A percentile compares a stretch with the other conserved stretches of the same genome.
phyloP scores from a whole-genome alignment of 2,329 filamentous ascomycete genomes.

The Venturia effusa region DNA sequence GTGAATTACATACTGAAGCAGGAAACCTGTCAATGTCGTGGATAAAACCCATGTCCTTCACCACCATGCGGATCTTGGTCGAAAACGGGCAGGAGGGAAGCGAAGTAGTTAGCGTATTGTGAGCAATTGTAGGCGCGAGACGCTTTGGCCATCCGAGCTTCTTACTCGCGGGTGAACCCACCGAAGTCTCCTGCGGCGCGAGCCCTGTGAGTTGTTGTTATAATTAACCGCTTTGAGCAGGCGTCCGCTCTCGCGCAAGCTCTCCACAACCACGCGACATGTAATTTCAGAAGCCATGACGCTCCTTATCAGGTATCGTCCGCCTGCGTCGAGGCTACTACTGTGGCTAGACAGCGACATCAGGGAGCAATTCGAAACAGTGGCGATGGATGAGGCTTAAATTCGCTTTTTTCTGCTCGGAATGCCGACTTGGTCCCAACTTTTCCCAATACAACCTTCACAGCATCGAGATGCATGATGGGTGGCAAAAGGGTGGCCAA shows the following conservation, averaged over 20 bases:
- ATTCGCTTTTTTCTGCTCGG: not conserved
- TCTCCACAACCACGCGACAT: conserved; percentile 6
- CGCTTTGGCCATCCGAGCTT: conserved; percentile 1
- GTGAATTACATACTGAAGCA: conserved; percentile 1
- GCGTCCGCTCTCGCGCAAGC: conserved; percentile 3
- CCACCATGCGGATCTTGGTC: conserved; percentile 3
- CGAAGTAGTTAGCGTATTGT: conserved; percentile 2
- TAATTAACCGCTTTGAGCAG: conserved; percentile 2
- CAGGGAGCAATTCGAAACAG: not conserved
- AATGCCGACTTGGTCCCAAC: not conserved
- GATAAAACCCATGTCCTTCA: conserved; percentile 4
- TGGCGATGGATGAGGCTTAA: conserved; percentile 1
- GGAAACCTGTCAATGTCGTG: conserved; percentile 3
- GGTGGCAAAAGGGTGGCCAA: not conserved
- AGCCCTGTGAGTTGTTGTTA: not conserved
- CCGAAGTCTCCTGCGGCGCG: conserved; percentile 1
- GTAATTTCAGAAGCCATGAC: conserved; percentile 1
- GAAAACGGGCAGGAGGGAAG: conserved; percentile 4
- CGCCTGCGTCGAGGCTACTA: not conserved
- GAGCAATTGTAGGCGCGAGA: conserved; percentile 1
- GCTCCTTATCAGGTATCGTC: not conserved
- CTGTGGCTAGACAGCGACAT: not conserved
- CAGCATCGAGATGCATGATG: not conserved
- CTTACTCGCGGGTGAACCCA: conserved; percentile 1
- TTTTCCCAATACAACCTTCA: not conserved